Evolutionary conservation across 495 filamentous ascomycete species (phyloP).

Genomic region (Penicillium malachiteum): DNA sequence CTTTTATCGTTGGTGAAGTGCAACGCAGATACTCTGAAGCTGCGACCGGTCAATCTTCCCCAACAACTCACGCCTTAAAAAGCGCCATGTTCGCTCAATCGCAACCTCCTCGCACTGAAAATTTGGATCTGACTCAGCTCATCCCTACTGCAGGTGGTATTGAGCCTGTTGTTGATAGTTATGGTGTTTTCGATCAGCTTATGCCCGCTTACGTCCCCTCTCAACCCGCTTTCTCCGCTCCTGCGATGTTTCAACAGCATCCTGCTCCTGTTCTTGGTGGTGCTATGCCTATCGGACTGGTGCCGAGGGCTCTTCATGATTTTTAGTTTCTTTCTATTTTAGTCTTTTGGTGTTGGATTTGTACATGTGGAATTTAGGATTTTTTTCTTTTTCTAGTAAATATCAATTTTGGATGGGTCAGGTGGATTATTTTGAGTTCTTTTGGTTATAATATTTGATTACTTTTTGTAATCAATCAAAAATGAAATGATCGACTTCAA

Average conservation of each 20-base stretch:
- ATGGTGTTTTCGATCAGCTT: conserved; percentile 26
- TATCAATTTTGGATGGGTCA: conserved; percentile 1
- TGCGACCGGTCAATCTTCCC: conserved; percentile 11
- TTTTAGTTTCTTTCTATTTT: conserved; percentile 10
- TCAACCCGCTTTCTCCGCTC: conserved; percentile 13
- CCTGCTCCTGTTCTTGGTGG: conserved; percentile 20
- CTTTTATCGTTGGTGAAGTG: conserved; percentile 28
- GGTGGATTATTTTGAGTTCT: neutral
- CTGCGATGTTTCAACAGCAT: conserved; percentile 22
- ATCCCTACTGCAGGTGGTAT: conserved; percentile 17
- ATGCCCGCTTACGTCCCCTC: conserved; percentile 20
- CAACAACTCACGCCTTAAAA: conserved; percentile 8
- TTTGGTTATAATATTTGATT: too few species aligned
- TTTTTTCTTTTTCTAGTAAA: neutral
- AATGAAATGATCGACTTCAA: too few species aligned
- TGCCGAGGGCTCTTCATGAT: conserved; percentile 30
- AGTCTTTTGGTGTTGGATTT: neutral
- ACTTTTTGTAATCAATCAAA: too few species aligned
- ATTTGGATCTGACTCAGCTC: conserved; percentile 21
- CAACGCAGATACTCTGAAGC: conserved; percentile 29
- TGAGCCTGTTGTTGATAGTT: conserved; percentile 25
- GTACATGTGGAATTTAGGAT: neutral
- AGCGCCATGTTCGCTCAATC: conserved; percentile 10
- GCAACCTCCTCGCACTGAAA: conserved; percentile 10
- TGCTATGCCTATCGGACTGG: conserved; percentile 27